Conservation (phyloP, 2,329 filamentous ascomycete species). For the Hawksworthiomyces lignivorus region DNA sequence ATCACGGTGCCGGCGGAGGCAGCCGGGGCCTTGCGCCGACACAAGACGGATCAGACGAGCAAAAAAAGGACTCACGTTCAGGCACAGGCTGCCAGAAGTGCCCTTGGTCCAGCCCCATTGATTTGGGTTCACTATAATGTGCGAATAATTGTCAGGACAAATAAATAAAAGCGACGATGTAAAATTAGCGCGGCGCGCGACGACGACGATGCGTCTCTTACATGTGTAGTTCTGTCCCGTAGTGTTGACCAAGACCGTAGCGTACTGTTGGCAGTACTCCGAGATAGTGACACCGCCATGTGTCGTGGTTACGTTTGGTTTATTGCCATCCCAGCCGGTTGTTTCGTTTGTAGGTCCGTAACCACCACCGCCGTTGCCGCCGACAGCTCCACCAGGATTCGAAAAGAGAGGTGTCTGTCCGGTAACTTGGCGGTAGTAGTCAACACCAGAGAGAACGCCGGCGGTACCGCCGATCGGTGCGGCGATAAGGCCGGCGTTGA, state of each 20-base stretch:
- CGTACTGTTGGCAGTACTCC: constrained; percentile 16
- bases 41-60: background rate
- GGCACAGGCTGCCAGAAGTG: constrained; percentile 35
- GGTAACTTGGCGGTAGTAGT: constrained; percentile 32
- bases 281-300: constrained; percentile 7
- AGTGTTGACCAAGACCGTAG: constrained; percentile 6
- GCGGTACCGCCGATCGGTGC: constrained; percentile 20
- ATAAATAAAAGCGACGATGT: no score
- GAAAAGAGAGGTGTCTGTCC: constrained; percentile 39
- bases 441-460: constrained; percentile 42
- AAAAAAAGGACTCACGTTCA: constrained; percentile 34
- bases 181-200: no score
- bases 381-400: constrained; percentile 15
- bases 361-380: constrained; percentile 11
- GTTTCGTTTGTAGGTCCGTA: no score
- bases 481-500: constrained; percentile 42
- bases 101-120: constrained; percentile 41
- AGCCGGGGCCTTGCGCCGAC: no score
- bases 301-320: constrained; percentile 11
- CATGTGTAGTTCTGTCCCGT: constrained; percentile 39
- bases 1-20: no score
- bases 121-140: constrained; percentile 44
- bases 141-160: no score
- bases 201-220: constrained; percentile 24
- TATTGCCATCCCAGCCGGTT: constrained; percentile 15